Evolutionary conservation across 768 basidiomycete genomes (phyloP), one percentile per base, ranked within the genome.

Genomic region (Kwoniella europaea): DNA sequence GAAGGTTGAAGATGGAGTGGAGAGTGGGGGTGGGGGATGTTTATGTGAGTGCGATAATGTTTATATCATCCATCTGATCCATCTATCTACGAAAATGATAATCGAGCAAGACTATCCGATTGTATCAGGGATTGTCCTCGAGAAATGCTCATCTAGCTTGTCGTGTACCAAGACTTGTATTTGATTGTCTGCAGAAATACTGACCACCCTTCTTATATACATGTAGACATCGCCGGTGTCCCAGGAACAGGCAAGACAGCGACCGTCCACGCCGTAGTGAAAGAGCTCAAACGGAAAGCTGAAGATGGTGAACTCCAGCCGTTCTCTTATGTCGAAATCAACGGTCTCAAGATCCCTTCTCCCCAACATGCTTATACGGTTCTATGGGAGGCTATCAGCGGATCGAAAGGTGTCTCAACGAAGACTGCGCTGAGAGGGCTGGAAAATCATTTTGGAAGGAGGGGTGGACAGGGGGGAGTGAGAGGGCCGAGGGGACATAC

Each of bases 281-380:
- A 92, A 46, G 92, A 96, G 80, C 86, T 98, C 12, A 94, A 93
- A 79, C 87, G 90, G 50, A 92, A 95, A 89, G 94, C 94, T 1
- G 88, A 91, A 79, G 87, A 88, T 65, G 90, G 89, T 73, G 95
- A 98, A 87, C 90, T 90, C 9, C 91, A 91, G 72, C 92, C 94
- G 0, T 98, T 99, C 83, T 93, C 91, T 0, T 99, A 95, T 76
- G 93, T 98, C 71, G 97, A 99, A 79, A 96, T 99, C 78, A 98
- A 98, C 77, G 97, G 97, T 1, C 89, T 99, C 67, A 91, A 90
- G 77, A 90, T 98, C 55, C 92, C 94, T 0, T 94, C 97, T 69
- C 94, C 97, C 1, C 86, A 90, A n/a, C 91, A 92, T 2, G 95
- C 96, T 2, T 99, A 98, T 79, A 89, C 87, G 62, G 86, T 95